Evolutionary conservation across 345 rosid genomes (phyloP), one percentile per base, ranked within the genome.

Genomic region (Arabis alpina): DNA sequence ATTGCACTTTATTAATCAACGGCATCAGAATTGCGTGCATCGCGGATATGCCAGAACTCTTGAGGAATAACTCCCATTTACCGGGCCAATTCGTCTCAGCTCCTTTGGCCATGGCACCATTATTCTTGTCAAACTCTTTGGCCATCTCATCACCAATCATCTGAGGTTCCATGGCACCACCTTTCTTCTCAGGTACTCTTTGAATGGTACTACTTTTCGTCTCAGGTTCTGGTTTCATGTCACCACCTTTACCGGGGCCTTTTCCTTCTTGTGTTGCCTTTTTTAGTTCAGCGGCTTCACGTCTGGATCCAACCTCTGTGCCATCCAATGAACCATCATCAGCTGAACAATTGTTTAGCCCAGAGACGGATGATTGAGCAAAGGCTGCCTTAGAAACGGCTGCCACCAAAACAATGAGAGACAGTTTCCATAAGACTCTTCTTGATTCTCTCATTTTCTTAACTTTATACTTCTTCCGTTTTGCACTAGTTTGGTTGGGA

Each of bases 21-120:
- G 94, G 96, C 65, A 94, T 72, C 64, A 91, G 74, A 19, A 86
- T 80, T 12, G 86, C 36, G 72, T 94, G 97, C 97, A 91, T 93
- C 1, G 93, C 93, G 0, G 95, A 91, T 10, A 91, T 90, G 0
- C 99, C 97, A 1, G 97, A 81, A 19, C 71, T 89, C 5, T 70
- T 16, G 0, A 80, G 23, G 36, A 82, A 81, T 6, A 91, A 3
- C 77, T 86, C 87, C 93, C 93, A 89, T 16, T 54, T 23, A 1
- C 97, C 98, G 0, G 66, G 77, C 60, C 66, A 83, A 3, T 67
- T 61, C 63, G 43, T 74, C 51, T 64, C 65, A 11, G 25, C 34
- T 16, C 53, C 77, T 28, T 27, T 15, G 0, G 37, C 19, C 2
- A 8, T 25, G 7, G 10, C 39, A 4, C 8, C 51, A 8, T 8